Evolutionary conservation across 2,329 filamentous ascomycete genomes (phyloP), one percentile per base, ranked within the genome.

Genomic region (Trichoderma hamatum): DNA sequence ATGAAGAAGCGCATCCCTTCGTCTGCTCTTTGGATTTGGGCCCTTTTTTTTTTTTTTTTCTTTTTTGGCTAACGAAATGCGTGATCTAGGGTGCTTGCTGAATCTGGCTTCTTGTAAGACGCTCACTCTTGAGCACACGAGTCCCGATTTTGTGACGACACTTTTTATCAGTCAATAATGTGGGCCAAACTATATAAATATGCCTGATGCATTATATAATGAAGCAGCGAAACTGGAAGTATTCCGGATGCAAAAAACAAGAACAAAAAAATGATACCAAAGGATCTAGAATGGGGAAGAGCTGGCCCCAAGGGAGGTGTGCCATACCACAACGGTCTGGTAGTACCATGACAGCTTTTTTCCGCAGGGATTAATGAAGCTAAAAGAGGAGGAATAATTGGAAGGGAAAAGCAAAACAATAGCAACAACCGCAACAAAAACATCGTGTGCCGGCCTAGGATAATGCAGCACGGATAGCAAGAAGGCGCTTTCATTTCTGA

Each of bases 61-160:
- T n/a, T n/a, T 49, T 49, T 49, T 28, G 16, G 54, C 54, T 67
- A 67, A 67, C 10, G 10, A 55, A 55, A 10, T 24, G 28, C 56
- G 19, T 39, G 21, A 19, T 49, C 9, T 77, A 88, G 86, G 80
- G 86, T 88, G 69, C 78, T 88, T 74, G 86, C 86, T 74, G 86
- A 88, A 78, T 88, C 86, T 71, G 86, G 86, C 73, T 88, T 88
- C 79, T 83, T 88, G 71, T 88, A 81, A 84, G 65, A 70, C 24
- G 52, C 43, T 54, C 54, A 43, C 28, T 24, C 30, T n/a, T 36
- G 26, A 51, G 21, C 54, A 59, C 36, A 46, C 13, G 55, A 58
- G 21, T 28, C 54, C 26, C 24, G 63, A 26, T 24, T 3, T 36
- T 36, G 14, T 34, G 30, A 51, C 21, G 30, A 26, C 49, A 30